Conservation (phyloP, 345 rosid species). For the Lenwebbia sp. region DNA sequence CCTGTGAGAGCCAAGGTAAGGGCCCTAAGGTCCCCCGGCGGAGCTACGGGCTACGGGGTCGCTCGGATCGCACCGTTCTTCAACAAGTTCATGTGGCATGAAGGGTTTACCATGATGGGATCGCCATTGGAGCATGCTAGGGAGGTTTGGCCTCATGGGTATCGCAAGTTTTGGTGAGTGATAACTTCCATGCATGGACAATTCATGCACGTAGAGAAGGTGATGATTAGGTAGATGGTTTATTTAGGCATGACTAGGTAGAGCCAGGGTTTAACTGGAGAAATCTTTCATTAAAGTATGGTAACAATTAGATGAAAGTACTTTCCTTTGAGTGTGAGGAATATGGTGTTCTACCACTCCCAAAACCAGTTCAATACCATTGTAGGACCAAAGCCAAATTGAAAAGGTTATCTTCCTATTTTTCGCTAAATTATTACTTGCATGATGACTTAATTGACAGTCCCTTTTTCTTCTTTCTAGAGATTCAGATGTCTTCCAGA, state of each 20-base stretch:
- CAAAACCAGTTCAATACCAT: neutral
- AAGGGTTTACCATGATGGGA: slow-evolving; percentile 78
- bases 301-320: neutral
- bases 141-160: slow-evolving; percentile 57
- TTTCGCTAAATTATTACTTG: neutral
- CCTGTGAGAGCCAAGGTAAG: slow-evolving; percentile 49
- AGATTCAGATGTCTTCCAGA: neutral
- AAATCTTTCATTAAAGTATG: neutral
- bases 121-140: slow-evolving; percentile 56
- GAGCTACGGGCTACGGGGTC: slow-evolving; percentile 59
- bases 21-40: slow-evolving; percentile 38
- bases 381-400: neutral
- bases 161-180: slow-evolving; percentile 51
- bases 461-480: neutral
- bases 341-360: neutral
- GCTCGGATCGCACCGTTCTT: slow-evolving; percentile 70
- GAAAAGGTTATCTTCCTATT: neutral
- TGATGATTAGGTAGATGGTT: neutral
- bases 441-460: neutral
- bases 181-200: slow-evolving; percentile 19
- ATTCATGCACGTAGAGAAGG: neutral
- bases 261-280: neutral
- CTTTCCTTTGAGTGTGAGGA: neutral
- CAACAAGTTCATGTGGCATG: slow-evolving; percentile 76
- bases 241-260: neutral